Conservation (phyloP, 805 yeast species). For the Saturnispora kantuleensis region DNA sequence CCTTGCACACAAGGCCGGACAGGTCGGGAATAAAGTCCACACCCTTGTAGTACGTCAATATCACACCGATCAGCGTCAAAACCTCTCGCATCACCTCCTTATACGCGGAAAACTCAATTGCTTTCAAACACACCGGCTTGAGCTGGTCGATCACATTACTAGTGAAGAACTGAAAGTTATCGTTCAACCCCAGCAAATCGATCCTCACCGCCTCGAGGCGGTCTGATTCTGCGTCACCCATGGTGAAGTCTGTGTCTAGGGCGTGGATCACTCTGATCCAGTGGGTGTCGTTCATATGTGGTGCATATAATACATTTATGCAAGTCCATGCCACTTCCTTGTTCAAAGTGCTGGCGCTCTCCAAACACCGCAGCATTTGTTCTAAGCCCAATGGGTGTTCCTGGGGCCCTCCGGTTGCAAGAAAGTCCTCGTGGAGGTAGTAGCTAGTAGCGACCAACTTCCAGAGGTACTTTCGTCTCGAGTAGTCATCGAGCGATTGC, state of each 20-base stretch:
- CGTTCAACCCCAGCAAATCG: slow-evolving; percentile 1
- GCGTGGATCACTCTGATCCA: slow-evolving; percentile 1
- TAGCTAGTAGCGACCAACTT: slow-evolving; percentile 4
- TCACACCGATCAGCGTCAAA: background rate
- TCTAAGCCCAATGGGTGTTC: slow-evolving; percentile 2
- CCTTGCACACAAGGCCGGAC: background rate
- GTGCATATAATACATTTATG: slow-evolving; percentile 4
- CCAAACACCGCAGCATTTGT: slow-evolving; percentile 1
- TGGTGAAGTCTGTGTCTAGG: background rate
- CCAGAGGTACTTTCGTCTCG: slow-evolving; percentile 7
- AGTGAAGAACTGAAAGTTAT: slow-evolving; percentile 1
- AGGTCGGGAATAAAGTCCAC: background rate
- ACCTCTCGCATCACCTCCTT: background rate
- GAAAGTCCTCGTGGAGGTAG: background rate
- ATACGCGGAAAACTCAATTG: background rate
- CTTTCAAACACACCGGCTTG: background rate
- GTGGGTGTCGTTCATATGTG: background rate
- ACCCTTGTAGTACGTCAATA: background rate
- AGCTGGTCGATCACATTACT: background rate
- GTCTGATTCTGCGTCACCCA: background rate
- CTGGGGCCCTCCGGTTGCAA: background rate
- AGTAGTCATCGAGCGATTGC: slow-evolving; percentile 1
- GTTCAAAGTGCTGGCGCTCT: background rate
- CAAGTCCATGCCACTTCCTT: slow-evolving; percentile 5
- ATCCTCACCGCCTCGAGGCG: background rate